Percentiles rank a stretch among this genome's conserved stretches.
Conservation (phyloP, 257 asterid genomes). For the Coffea eugenioides region DNA sequence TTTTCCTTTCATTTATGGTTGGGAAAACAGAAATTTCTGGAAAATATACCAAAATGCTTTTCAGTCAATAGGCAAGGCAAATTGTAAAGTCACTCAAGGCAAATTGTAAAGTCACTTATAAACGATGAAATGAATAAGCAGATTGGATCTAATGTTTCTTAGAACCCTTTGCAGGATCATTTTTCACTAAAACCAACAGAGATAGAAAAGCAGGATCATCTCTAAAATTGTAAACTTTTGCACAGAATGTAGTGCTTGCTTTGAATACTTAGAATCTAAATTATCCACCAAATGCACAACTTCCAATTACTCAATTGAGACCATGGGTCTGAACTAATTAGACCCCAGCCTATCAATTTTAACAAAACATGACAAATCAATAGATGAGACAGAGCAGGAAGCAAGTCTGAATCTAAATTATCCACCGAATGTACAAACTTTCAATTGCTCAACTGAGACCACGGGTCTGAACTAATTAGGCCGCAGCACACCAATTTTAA, state of each 20-base stretch:
- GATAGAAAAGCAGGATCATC: neutral
- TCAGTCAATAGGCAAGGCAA: neutral
- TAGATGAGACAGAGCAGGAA: neutral
- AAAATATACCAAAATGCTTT: neutral
- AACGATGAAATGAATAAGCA: neutral
- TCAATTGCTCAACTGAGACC: neutral
- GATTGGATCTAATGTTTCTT: neutral
- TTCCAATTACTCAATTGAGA: neutral
- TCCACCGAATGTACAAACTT: neutral
- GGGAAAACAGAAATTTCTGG: neutral
- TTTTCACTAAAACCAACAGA: neutral
- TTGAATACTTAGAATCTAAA: neutral
- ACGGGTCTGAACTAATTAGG: neutral
- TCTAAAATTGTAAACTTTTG: neutral
- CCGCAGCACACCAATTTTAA: neutral
- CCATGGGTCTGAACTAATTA: neutral
- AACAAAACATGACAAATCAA: neutral
- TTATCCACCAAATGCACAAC: neutral
- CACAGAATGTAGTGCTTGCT: neutral
- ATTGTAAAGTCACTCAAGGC: neutral
- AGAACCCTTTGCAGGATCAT: neutral
- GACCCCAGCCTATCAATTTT: too few species aligned
- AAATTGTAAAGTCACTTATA: neutral
- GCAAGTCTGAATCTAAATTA: neutral
- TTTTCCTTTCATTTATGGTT: neutral